These are phyloP conservation scores for Wickerhamiella australiensis DNA, from an alignment of 805 yeast species.

Conservation along the genomic window DNA sequence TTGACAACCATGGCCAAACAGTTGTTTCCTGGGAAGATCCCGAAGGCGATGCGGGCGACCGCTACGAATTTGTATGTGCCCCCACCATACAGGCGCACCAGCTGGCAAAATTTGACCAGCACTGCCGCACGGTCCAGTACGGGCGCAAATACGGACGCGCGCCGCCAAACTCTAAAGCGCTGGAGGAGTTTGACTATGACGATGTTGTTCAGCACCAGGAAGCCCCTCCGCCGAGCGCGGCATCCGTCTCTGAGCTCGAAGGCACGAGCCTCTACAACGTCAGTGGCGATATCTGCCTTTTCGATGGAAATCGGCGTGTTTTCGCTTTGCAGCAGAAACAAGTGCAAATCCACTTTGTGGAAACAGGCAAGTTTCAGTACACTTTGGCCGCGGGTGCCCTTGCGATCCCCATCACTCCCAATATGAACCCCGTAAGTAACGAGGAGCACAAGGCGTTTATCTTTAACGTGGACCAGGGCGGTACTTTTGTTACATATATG, in stretches of 20 bases:
- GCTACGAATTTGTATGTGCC: constrained; percentile 67
- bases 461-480: constrained; percentile 43
- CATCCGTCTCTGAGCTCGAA: constrained; percentile 16
- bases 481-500: constrained; percentile 47
- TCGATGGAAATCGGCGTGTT: constrained; percentile 29
- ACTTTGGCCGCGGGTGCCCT: constrained; percentile 35
- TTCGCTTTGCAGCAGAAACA: constrained; percentile 4
- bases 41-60: constrained; percentile 78
- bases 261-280: constrained; percentile 19
- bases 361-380: constrained; percentile 40
- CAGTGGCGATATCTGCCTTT: constrained; percentile 41
- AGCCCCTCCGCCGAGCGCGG: constrained; percentile 7
- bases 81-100: constrained; percentile 37
- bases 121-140: constrained; percentile 56
- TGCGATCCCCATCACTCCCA: constrained; percentile 30
- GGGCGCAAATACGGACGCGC: constrained; percentile 54
- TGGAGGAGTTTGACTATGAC: constrained; percentile 46
- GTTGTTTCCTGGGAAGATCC: constrained; percentile 71
- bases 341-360: constrained; percentile 27
- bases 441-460: constrained; percentile 45
- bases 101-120: constrained; percentile 48
- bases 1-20: constrained; percentile 41
- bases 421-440: constrained; percentile 57
- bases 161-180: constrained; percentile 35
- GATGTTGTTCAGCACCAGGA: constrained; percentile 14